Evolutionary conservation across 345 rosid genomes (phyloP), one percentile per base, ranked within the genome.

Genomic region (Kandelia obovata): DNA sequence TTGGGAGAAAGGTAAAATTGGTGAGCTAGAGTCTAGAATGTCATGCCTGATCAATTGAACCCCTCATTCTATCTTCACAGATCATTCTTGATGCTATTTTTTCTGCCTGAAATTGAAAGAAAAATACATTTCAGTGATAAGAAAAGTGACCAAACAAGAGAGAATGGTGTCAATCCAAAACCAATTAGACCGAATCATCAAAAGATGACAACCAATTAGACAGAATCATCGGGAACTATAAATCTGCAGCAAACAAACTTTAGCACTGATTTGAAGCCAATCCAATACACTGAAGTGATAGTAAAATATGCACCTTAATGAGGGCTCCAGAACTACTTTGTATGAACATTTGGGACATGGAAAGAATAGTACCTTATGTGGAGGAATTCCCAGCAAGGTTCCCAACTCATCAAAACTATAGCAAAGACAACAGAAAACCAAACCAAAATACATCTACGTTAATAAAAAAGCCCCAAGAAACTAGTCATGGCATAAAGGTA

Each of bases 61-160:
- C 98, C 75, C 89, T 89, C 98, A 93, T 95, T 81, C 93, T 86
- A 72, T 95, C 99, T 78, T 95, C 93, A 2, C 72, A 84, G 73
- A 95, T 95, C 99, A 95, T 95, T 77, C 92, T 86, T 68, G 99
- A 91, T 59, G 99, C 97, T 75, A 92, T 95, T 93, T 95, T 95
- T 85, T 92, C 97, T 52, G 99, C 97, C 97, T 91, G 83, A 27
- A 62, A 51, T 0, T 10, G 66, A 35, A 55, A 28, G 2, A 63
- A 1, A n/a, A 21, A n/a, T n/a, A 10, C 23, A 13, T 32, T 60
- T 4, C 23, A 37, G 34, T 17, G 56, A 27, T 16, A 3, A 26
- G 17, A 21, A 23, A 15, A 19, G 17, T 7, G 30, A 34, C 5
- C 69, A 15, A 28, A 23, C 25, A 35, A 30, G 26, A 25, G 13